Conservation (phyloP, 2,329 filamentous ascomycete genomes). For the Fusarium beomiforme region DNA sequence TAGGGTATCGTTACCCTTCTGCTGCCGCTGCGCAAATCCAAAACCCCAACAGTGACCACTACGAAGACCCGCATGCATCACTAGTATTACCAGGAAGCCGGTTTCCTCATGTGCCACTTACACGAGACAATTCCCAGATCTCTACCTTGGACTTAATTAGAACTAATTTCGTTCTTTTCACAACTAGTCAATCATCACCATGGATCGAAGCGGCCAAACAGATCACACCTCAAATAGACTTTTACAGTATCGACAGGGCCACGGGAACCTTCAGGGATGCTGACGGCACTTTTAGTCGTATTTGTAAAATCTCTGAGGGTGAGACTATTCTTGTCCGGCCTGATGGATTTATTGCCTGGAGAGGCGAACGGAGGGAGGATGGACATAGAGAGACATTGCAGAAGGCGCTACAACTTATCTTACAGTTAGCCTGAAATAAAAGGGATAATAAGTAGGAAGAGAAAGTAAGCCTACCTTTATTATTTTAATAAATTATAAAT, state of each 20-base stretch:
- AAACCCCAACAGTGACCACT: background rate
- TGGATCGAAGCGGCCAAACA: background rate
- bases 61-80: background rate
- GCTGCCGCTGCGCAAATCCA: background rate
- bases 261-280: fast-evolving
- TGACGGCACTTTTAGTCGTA: background rate
- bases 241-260: fast-evolving
- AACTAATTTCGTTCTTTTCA: background rate
- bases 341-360: background rate
- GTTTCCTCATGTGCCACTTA: background rate
- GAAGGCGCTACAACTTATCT: too few species aligned
- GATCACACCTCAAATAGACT: background rate
- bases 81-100: background rate
- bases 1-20: background rate
- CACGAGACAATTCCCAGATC: background rate
- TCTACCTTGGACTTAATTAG: background rate
- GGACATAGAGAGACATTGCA: background rate
- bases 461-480: too few species aligned
- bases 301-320: background rate
- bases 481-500: too few species aligned
- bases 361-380: background rate
- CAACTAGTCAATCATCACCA: background rate
- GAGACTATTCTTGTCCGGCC: background rate
- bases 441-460: too few species aligned
- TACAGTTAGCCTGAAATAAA: too few species aligned